Evolutionary conservation across 2,329 filamentous ascomycete species (phyloP).

Genomic region (Colletotrichum somersetense): DNA sequence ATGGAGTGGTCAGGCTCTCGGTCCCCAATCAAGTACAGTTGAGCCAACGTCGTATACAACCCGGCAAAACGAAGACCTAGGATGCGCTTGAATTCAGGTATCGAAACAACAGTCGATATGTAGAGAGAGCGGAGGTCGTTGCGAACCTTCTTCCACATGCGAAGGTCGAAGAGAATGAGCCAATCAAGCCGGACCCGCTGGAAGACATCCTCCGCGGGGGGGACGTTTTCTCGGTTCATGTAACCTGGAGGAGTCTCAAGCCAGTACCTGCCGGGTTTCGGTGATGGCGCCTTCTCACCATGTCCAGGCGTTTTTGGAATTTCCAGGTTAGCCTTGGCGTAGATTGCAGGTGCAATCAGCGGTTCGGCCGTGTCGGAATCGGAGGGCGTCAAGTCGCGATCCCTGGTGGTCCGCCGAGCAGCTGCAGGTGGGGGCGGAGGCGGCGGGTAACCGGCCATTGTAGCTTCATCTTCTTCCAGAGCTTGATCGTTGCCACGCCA

Average conservation of each 20-base stretch:
- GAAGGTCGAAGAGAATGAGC: constrained; percentile 92
- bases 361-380: constrained; percentile 80
- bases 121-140: constrained; percentile 93
- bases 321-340: constrained; percentile 74
- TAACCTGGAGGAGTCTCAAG: constrained; percentile 82
- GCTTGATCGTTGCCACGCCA: constrained; percentile 72
- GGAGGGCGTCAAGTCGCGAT: constrained; percentile 75
- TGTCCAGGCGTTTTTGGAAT: constrained; percentile 85
- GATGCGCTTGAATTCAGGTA: constrained; percentile 95
- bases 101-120: constrained; percentile 94
- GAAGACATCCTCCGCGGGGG: constrained; percentile 87
- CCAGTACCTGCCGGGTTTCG: constrained; percentile 86
- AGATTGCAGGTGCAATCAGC: constrained; percentile 71
- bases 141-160: constrained; percentile 96
- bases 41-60: constrained; percentile 91
- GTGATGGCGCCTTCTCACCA: constrained; percentile 60
- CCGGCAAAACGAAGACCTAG: constrained; percentile 94
- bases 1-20: constrained; percentile 98
- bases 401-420: constrained; percentile 57
- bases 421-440: constrained; percentile 67
- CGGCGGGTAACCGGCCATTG: constrained; percentile 79
- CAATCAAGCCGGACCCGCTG: constrained; percentile 92
- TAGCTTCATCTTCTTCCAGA: constrained; percentile 81
- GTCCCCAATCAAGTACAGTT: constrained; percentile 95
- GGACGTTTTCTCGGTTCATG: constrained; percentile 70